Percentiles rank a stretch among this genome's conserved stretches.
phyloP scores from a whole-genome alignment of 2,329 filamentous ascomycete genomes.

The Lasiodiplodia citricola region DNA sequence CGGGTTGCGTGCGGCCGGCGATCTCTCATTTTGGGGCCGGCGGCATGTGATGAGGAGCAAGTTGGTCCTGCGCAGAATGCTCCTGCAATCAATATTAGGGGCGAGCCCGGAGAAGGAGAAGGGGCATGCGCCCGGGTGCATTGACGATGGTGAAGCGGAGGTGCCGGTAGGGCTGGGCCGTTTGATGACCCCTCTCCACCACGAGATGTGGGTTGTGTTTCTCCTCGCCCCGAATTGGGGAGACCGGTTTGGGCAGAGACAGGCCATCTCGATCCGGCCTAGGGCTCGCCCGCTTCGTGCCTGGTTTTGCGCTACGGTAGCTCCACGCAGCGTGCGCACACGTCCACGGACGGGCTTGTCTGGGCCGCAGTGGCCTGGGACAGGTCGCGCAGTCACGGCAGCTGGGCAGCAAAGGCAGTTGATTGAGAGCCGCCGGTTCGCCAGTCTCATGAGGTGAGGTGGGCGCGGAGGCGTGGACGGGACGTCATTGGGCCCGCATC shows the following conservation, averaged over 20 bases:
- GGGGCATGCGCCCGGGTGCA: not conserved
- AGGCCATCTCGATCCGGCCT: slow-evolving; percentile 1
- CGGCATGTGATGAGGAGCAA: not conserved
- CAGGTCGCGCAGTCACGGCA: not conserved
- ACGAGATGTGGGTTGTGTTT: not conserved
- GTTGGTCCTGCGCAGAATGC: not conserved
- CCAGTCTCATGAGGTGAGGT: slow-evolving; percentile 7
- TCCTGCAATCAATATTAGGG: slow-evolving; percentile 18
- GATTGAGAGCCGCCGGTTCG: not conserved
- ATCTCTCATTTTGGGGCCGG: not conserved
- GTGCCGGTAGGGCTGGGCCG: slow-evolving; percentile 18
- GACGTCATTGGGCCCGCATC: slow-evolving; percentile 19
- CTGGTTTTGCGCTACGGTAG: slow-evolving; percentile 2
- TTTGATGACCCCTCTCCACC: not conserved
- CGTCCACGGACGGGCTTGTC: not conserved
- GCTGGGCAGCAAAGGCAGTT: not conserved
- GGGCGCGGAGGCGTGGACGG: not conserved
- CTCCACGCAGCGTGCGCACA: not conserved
- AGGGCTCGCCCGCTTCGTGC: not conserved
- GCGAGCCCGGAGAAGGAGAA: not conserved
- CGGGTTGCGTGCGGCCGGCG: not conserved
- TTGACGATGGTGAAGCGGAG: not conserved
- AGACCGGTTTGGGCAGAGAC: not conserved
- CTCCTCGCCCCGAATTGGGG: not conserved
- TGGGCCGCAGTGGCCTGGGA: no score